Evolutionary conservation across 257 asterid species (phyloP).

Genomic region (Knoxia roxburghii): DNA sequence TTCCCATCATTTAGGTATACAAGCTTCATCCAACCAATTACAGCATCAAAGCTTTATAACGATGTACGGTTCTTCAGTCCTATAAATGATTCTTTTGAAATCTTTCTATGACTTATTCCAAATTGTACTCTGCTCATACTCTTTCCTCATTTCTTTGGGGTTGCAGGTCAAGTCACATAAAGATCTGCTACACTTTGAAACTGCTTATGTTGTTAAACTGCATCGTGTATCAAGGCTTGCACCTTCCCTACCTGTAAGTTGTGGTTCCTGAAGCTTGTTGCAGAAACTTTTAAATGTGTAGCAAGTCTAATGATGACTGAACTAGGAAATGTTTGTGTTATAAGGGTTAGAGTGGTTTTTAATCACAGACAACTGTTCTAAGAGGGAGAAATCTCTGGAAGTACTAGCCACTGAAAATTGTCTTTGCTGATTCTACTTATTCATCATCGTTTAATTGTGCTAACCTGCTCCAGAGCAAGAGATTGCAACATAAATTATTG

Average conservation of each 20-base stretch:
- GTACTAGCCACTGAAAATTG: not conserved
- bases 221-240: constrained; percentile 96
- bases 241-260: constrained; percentile 75
- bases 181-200: constrained; percentile 93
- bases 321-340: not conserved
- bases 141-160: constrained; percentile 12
- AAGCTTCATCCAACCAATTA: constrained; percentile 92
- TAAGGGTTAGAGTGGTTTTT: not conserved
- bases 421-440: not conserved
- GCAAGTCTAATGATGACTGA: not conserved
- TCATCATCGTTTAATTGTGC: not conserved
- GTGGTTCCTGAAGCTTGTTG: constrained; percentile 20
- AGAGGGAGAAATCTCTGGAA: no score
- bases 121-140: constrained; percentile 1
- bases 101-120: not conserved
- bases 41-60: constrained; percentile 86
- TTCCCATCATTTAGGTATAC: constrained; percentile 62
- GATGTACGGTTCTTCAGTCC: constrained; percentile 44
- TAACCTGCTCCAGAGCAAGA: not conserved
- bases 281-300: not conserved
- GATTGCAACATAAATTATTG: not conserved
- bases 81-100: not conserved
- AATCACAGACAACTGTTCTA: not conserved
- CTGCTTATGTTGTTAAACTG: constrained; percentile 94
- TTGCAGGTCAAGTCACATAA: constrained; percentile 81